Conservation (phyloP, 176 grass and related monocot genomes). For the Alloteropsis semialata region DNA sequence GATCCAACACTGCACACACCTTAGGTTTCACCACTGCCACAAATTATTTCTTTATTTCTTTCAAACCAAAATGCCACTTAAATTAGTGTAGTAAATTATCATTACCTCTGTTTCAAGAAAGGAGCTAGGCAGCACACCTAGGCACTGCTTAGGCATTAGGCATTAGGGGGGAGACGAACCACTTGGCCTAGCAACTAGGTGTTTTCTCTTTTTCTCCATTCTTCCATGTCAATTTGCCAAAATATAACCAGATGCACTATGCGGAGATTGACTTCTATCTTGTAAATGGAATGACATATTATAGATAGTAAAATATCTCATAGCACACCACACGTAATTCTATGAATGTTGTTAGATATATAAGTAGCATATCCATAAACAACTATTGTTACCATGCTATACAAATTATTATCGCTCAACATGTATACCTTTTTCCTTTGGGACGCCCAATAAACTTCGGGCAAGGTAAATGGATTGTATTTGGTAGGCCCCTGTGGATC, state of each 20-base stretch:
- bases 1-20: slow-evolving; percentile 16
- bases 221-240: background rate
- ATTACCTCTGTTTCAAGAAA: background rate
- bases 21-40: background rate
- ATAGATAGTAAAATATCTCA: background rate
- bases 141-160: background rate
- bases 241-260: background rate
- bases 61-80: background rate
- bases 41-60: slow-evolving; percentile 1
- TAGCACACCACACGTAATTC: background rate
- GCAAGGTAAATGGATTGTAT: slow-evolving; percentile 87
- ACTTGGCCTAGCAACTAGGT: background rate
- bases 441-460: slow-evolving; percentile 83
- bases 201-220: background rate
- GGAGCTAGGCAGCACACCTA: background rate
- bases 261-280: too few species aligned
- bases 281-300: background rate
- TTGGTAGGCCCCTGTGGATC: slow-evolving; percentile 67
- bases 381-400: background rate
- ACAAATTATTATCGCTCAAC: background rate
- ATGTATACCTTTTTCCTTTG: slow-evolving; percentile 82
- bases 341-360: slow-evolving; percentile 26
- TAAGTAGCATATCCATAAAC: slow-evolving; percentile 7
- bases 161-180: background rate
- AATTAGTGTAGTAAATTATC: background rate